Conservation (phyloP, 2,329 filamentous ascomycete species). For the Cercospora canescens region DNA sequence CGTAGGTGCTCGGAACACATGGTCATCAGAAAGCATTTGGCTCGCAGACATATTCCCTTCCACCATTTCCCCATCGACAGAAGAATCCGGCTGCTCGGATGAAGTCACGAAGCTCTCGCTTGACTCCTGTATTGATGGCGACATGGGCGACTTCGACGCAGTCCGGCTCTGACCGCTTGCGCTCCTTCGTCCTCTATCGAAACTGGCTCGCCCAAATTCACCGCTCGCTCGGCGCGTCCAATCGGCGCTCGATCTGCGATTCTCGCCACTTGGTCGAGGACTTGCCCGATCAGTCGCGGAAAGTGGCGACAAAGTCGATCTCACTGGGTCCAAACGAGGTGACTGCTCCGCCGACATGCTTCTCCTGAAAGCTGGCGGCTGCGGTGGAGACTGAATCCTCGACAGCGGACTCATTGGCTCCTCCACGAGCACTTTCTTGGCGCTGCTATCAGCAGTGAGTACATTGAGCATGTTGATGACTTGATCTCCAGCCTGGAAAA, state of each 20-base stretch:
- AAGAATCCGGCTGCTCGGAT: conserved; percentile 30
- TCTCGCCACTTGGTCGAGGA: conserved; percentile 45
- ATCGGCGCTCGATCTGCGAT: conserved; percentile 42
- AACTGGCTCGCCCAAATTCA: conserved; percentile 36
- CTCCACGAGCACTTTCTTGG: conserved; percentile 16
- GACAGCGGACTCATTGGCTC: conserved; percentile 11
- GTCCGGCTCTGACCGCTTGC: conserved; percentile 59
- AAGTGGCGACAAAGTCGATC: conserved; percentile 46
- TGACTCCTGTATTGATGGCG: conserved; percentile 60
- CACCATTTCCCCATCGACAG: conserved; percentile 19
- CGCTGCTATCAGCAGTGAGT: conserved; percentile 65
- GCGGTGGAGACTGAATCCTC: conserved; percentile 3
- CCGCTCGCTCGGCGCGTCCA: conserved; percentile 33
- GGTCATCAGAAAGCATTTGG: conserved; percentile 83
- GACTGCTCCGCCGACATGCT: conserved; percentile 16
- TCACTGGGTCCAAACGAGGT: conserved; percentile 39
- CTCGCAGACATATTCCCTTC: conserved; percentile 67
- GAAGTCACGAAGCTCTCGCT: conserved; percentile 67
- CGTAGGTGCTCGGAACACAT: conserved; percentile 82
- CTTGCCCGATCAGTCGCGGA: conserved; percentile 39
- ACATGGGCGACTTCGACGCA: conserved; percentile 50
- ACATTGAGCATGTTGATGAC: conserved; percentile 62
- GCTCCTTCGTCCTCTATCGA: conserved; percentile 55
- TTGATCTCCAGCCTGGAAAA: conserved; percentile 81
- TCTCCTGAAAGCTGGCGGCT: background rate